Evolutionary conservation across 2,329 filamentous ascomycete species (phyloP), one percentile per base, ranked within the genome.

Genomic region (Sclerotinia spermophila): DNA sequence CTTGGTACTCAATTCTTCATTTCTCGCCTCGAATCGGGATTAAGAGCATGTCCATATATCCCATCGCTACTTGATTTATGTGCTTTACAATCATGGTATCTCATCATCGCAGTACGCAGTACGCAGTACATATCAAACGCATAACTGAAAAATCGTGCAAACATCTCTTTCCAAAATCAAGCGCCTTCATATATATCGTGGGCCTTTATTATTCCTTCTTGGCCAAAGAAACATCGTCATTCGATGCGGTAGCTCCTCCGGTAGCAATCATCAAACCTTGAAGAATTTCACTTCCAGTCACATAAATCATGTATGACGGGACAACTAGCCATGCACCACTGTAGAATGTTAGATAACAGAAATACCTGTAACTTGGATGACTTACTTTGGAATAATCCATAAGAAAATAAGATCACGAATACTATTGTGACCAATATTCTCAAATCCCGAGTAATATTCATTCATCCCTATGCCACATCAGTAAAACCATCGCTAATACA

Each of bases 331-430:
- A 92, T 11, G 86, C 81, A 48, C 86, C 87, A 79, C 88, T 90
- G 56, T 21, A 58, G 10, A 35, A 15, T 15, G 51, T 70, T 48
- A 70, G 68, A 40, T 5, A 53, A 44, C 30, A 27, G 38, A 30
- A 33, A 72, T 78, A 30, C 15, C 17, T 10, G 1, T 1, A 21
- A 42, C 1, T 10, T n/a, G 1, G 56, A 30, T 6, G 70, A 81
- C 86, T 82, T 80, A 90, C 88, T 92, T 92, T 44, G 90, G 89
- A 72, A 92, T 80, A 42, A 89, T 85, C 84, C 89, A 92, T 35
- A 89, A 79, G 44, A 86, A 81, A 17, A 90, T 74, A 56, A 92
- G 76, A 17, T 83, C 83, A 4, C 78, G 73, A 53, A 82, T 74
- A 71, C 83, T 83, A 72, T 92, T 92, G 76, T 92, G 90, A 4